Evolutionary conservation across 2,329 filamentous ascomycete genomes (phyloP).

Genomic region (Pestalotiopsis sp.): DNA sequence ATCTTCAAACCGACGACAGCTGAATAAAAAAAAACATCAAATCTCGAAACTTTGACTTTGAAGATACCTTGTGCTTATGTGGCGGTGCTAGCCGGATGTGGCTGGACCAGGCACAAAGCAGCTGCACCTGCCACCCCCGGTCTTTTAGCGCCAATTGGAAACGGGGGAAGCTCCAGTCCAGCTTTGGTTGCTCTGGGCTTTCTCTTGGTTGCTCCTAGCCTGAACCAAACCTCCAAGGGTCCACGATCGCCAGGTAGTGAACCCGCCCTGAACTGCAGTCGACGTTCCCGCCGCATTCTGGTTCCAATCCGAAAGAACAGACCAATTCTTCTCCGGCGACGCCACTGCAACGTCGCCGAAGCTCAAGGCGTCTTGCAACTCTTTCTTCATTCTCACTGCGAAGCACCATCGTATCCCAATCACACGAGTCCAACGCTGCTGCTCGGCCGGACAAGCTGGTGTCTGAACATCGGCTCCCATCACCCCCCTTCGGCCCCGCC

Average conservation of each 20-base stretch:
- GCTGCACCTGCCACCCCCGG: not conserved
- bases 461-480: not conserved
- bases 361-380: not conserved
- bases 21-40: too few species aligned
- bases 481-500: not conserved
- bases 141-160: not conserved
- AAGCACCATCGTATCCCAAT: not conserved
- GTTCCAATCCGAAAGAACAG: not conserved
- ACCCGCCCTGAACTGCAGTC: not conserved
- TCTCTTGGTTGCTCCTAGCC: not conserved
- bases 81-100: not conserved
- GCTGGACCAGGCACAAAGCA: not conserved
- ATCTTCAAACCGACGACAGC: too few species aligned
- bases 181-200: not conserved
- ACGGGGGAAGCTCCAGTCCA: not conserved
- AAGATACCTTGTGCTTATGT: not conserved
- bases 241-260: constrained; percentile 1
- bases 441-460: not conserved
- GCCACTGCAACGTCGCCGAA: not conserved
- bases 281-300: not conserved
- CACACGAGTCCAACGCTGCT: not conserved
- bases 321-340: not conserved
- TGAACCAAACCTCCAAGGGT: constrained; percentile 1
- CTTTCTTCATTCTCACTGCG: not conserved
- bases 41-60: too few species aligned